These are phyloP conservation scores for Tagetes erecta DNA, from an alignment of 129 eudicot species.

Conservation along the genomic window DNA sequence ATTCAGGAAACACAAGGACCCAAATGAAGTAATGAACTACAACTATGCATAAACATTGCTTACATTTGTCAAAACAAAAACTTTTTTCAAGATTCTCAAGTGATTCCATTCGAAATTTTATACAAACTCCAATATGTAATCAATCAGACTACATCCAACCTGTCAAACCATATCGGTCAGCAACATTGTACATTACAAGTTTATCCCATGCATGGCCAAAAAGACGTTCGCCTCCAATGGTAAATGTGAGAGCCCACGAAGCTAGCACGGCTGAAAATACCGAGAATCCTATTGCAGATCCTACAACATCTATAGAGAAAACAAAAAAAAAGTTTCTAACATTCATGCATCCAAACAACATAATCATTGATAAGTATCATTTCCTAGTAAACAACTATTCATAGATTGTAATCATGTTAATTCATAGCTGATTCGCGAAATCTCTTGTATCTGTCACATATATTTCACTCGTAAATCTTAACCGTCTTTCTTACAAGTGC, in stretches of 20 bases:
- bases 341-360: constrained; percentile 10
- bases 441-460: background rate
- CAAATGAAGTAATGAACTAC: too few species aligned
- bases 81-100: too few species aligned
- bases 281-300: constrained; percentile 79
- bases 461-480: background rate
- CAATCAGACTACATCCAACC: constrained; percentile 28
- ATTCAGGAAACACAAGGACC: too few species aligned
- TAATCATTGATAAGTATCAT: background rate
- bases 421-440: too few species aligned
- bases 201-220: constrained; percentile 92
- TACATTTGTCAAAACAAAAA: too few species aligned
- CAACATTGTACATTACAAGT: constrained; percentile 91
- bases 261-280: constrained; percentile 7
- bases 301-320: constrained; percentile 60
- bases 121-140: too few species aligned
- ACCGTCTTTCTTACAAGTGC: background rate
- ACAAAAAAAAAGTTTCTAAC: background rate
- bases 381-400: background rate
- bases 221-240: constrained; percentile 83
- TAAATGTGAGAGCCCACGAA: constrained; percentile 83
- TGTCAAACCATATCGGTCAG: constrained; percentile 79
- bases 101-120: too few species aligned
- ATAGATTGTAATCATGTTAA: too few species aligned
- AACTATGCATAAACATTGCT: too few species aligned